Conservation (phyloP, 177 flowering plant species). For the Vitis hybrid region DNA sequence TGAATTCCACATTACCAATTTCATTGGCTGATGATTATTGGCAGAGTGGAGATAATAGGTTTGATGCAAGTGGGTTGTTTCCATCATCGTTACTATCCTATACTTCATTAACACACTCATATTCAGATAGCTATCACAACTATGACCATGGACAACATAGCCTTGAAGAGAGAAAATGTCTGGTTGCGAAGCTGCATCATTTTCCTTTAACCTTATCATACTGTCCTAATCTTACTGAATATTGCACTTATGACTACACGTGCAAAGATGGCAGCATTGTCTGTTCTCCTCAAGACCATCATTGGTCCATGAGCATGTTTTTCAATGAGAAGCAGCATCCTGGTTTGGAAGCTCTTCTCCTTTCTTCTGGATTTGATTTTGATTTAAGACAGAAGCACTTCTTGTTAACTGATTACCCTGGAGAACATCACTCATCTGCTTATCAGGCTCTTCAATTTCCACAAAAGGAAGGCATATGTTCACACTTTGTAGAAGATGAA, state of each 20-base stretch:
- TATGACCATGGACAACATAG: constrained; percentile 14
- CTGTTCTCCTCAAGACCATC: constrained; percentile 12
- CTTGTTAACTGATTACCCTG: constrained; percentile 5
- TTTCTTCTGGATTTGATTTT: constrained; percentile 18
- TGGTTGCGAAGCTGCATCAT: constrained; percentile 9
- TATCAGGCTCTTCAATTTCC: constrained; percentile 11
- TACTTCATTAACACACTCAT: constrained; percentile 10
- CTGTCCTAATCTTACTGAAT: constrained; percentile 10
- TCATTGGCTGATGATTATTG: constrained; percentile 10
- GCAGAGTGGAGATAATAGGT: not conserved
- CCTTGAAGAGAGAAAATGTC: constrained; percentile 12
- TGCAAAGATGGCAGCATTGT: constrained; percentile 8
- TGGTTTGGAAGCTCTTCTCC: constrained; percentile 4
- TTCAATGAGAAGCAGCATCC: constrained; percentile 11
- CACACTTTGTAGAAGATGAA: constrained; percentile 12
- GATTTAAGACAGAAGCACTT: constrained; percentile 10
- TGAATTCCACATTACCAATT: constrained; percentile 7
- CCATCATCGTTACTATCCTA: constrained; percentile 14
- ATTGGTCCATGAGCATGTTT: constrained; percentile 6
- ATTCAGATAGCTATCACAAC: constrained; percentile 13
- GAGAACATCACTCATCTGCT: constrained; percentile 9
- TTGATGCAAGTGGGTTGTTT: constrained; percentile 14
- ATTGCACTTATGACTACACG: not conserved
- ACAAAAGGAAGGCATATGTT: constrained; percentile 2
- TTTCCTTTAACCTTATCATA: constrained; percentile 15